Percentiles rank a stretch among this genome's conserved stretches.
Evolutionary conservation across 768 basidiomycete species (phyloP).

Genomic region (Lyophyllum shimeji): DNA sequence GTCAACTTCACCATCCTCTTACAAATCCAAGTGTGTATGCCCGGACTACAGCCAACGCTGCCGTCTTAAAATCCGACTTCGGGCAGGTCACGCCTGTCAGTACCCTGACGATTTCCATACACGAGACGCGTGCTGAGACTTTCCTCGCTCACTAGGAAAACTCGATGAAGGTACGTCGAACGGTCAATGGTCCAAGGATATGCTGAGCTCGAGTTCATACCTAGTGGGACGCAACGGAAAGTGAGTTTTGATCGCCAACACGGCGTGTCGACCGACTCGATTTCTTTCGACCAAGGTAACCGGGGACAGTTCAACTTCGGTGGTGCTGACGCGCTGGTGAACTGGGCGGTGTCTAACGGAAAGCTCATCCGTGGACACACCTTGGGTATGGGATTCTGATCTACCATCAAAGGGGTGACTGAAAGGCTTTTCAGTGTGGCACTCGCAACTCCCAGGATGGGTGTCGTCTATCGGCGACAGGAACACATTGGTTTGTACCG

Average conservation of each 20-base stretch:
- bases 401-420: neutral
- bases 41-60: conserved; percentile 26
- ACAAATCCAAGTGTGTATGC: neutral
- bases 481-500: conserved; percentile 31
- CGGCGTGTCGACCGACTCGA: neutral
- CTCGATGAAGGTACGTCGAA: conserved; percentile 29
- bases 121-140: neutral
- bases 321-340: conserved; percentile 36
- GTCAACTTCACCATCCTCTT: neutral
- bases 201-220: neutral
- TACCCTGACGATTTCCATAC: neutral
- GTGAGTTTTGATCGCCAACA: conserved; percentile 11
- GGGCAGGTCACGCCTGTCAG: conserved; percentile 38
- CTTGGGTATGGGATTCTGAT: conserved; percentile 24
- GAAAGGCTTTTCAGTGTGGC: conserved; percentile 25
- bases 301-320: conserved; percentile 31
- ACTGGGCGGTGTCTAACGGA: conserved; percentile 39
- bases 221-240: conserved; percentile 39
- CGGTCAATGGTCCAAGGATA: neutral
- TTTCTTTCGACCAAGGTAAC: conserved; percentile 13
- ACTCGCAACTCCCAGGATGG: conserved; percentile 43
- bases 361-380: conserved; percentile 44
- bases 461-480: conserved; percentile 37
- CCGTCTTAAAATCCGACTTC: conserved; percentile 32
- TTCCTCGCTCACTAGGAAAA: neutral